Conservation (phyloP, 495 filamentous ascomycete species). For the Elaphomyces granulatus region DNA sequence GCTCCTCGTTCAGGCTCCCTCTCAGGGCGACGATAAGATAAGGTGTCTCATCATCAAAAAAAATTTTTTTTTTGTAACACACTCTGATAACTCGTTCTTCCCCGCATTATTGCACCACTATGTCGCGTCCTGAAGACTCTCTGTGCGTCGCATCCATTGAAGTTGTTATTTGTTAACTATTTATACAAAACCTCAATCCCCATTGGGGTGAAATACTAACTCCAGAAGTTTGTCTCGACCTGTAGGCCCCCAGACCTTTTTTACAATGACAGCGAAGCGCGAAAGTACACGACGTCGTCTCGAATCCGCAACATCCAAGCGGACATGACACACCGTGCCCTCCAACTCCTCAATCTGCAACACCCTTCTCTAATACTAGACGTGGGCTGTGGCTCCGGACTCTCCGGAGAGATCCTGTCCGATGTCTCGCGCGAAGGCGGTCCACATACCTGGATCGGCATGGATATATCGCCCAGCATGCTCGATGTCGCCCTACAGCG, state of each 20-base stretch:
- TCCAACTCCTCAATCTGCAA: constrained; percentile 74
- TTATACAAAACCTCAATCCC: neutral
- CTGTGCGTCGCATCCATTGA: constrained; percentile 42
- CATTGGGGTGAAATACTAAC: neutral
- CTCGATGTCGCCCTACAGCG: constrained; percentile 80
- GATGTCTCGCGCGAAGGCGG: constrained; percentile 49
- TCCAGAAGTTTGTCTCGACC: neutral
- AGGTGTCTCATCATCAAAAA: no score
- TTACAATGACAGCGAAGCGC: constrained; percentile 89
- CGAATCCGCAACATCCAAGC: constrained; percentile 92
- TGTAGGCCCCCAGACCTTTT: constrained; percentile 81
- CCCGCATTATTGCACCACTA: no score
- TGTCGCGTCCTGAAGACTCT: constrained; percentile 93
- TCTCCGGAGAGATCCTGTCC: constrained; percentile 86
- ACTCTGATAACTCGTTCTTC: no score
- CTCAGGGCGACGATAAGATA: no score
- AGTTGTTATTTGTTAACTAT: no score
- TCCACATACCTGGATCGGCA: constrained; percentile 84
- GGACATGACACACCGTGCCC: constrained; percentile 82
- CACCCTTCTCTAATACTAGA: constrained; percentile 81
- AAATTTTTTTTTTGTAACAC: no score
- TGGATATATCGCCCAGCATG: constrained; percentile 93
- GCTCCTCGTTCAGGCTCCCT: no score
- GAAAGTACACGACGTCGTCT: constrained; percentile 94
- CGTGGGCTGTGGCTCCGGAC: constrained; percentile 86